Conservation (phyloP, 1,284 basidiomycete genomes). For the Marasmius oreades region DNA sequence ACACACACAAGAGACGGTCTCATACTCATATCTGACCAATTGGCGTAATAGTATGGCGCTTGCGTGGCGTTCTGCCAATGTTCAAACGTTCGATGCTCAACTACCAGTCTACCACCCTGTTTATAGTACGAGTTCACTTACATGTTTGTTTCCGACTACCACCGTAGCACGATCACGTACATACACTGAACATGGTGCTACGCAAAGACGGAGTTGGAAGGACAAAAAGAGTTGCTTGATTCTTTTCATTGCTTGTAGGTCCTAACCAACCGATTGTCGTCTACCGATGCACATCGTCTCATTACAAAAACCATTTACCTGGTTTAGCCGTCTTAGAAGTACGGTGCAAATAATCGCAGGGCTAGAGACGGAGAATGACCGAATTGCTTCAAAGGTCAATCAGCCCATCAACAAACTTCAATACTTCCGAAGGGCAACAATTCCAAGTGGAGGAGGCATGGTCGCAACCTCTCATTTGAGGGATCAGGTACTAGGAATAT, state of each 20-base stretch:
- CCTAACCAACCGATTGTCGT: conserved; percentile 48
- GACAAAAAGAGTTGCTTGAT: no score
- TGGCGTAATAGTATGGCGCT: no score
- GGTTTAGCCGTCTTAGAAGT: conserved; percentile 44
- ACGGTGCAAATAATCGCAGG: conserved; percentile 43
- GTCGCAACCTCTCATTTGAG: conserved; percentile 59
- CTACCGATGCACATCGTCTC: conserved; percentile 51
- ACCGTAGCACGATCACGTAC: no score
- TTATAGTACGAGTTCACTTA: no score
- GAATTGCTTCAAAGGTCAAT: conserved; percentile 33
- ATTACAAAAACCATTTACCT: conserved; percentile 49
- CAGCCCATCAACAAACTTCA: conserved; percentile 65
- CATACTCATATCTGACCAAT: no score
- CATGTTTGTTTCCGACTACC: no score
- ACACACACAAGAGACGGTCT: no score
- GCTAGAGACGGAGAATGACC: conserved; percentile 46
- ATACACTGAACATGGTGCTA: no score
- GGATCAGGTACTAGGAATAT: conserved; percentile 55
- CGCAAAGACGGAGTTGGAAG: no score
- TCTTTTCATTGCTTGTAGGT: conserved; percentile 34
- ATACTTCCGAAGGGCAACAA: conserved; percentile 70
- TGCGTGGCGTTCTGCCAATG: no score
- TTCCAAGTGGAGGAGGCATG: conserved; percentile 62
- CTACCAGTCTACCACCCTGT: no score
- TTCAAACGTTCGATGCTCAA: no score